A percentile compares a stretch with the other conserved stretches of the same genome.
Conservation (phyloP, 495 filamentous ascomycete species). For the Aspergillus nanangensis region DNA sequence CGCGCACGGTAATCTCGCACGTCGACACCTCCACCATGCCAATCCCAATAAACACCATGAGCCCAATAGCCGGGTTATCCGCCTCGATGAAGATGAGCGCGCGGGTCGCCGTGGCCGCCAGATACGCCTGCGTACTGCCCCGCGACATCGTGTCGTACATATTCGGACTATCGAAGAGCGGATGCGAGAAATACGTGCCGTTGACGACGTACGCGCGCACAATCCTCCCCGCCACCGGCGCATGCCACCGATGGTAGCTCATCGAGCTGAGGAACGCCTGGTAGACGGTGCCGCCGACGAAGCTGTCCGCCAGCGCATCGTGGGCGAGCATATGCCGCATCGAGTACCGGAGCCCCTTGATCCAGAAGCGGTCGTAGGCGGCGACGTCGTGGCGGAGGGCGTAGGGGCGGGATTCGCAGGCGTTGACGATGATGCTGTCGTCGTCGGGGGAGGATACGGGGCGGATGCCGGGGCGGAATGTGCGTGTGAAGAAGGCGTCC, state of each 20-base stretch:
- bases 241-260: slow-evolving; percentile 66
- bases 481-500: slow-evolving; percentile 70
- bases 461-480: slow-evolving; percentile 47
- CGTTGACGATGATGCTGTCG: slow-evolving; percentile 49
- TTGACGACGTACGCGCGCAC: slow-evolving; percentile 46
- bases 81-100: slow-evolving; percentile 61
- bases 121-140: slow-evolving; percentile 8
- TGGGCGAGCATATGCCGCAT: slow-evolving; percentile 52
- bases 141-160: slow-evolving; percentile 15
- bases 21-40: slow-evolving; percentile 64
- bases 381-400: not conserved
- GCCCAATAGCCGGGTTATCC: slow-evolving; percentile 52
- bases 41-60: slow-evolving; percentile 55
- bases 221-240: slow-evolving; percentile 53
- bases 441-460: slow-evolving; percentile 49
- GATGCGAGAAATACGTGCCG: slow-evolving; percentile 60
- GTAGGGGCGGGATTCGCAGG: slow-evolving; percentile 49
- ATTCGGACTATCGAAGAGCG: slow-evolving; percentile 21
- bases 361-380: not conserved
- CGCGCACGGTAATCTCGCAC: slow-evolving; percentile 55
- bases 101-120: slow-evolving; percentile 42
- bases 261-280: slow-evolving; percentile 58
- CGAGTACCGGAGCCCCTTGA: not conserved
- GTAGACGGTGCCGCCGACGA: slow-evolving; percentile 56
- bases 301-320: slow-evolving; percentile 39